Percentiles rank a stretch among this genome's conserved stretches.
phyloP scores from a whole-genome alignment of 768 basidiomycete species.

The Lyophyllum semitale region DNA sequence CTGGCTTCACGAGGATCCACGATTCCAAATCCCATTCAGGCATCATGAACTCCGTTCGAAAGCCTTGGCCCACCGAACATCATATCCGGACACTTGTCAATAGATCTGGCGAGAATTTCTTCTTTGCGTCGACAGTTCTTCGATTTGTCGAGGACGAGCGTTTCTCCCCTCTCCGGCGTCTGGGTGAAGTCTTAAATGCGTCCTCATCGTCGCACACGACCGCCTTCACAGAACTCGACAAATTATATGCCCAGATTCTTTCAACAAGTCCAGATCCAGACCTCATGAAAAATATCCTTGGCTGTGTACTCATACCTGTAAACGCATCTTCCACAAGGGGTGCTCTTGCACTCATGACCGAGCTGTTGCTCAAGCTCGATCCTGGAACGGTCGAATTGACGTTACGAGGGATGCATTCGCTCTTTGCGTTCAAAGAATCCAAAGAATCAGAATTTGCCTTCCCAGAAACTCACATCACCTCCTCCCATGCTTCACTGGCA shows the following conservation, averaged over 20 bases:
- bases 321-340: neutral
- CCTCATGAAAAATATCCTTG: constrained; percentile 1
- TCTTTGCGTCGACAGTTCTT: neutral
- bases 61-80: neutral
- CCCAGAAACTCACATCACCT: neutral
- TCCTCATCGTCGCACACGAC: neutral
- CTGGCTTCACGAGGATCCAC: neutral
- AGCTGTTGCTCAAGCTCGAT: neutral
- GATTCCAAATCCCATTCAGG: neutral
- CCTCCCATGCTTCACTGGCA: neutral
- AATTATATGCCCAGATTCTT: neutral
- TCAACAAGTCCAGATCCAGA: neutral
- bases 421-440: neutral
- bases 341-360: neutral
- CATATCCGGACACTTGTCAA: neutral
- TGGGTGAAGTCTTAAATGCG: neutral
- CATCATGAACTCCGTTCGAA: neutral
- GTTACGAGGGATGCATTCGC: neutral
- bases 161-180: neutral
- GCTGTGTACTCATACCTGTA: neutral
- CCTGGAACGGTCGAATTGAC: neutral
- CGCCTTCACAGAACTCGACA: neutral
- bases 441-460: neutral
- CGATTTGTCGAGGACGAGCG: neutral
- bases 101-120: neutral